A percentile compares a stretch with the other conserved stretches of the same genome.
phyloP scores from a whole-genome alignment of 2,329 filamentous ascomycete genomes.

The Talaromyces sp. region DNA sequence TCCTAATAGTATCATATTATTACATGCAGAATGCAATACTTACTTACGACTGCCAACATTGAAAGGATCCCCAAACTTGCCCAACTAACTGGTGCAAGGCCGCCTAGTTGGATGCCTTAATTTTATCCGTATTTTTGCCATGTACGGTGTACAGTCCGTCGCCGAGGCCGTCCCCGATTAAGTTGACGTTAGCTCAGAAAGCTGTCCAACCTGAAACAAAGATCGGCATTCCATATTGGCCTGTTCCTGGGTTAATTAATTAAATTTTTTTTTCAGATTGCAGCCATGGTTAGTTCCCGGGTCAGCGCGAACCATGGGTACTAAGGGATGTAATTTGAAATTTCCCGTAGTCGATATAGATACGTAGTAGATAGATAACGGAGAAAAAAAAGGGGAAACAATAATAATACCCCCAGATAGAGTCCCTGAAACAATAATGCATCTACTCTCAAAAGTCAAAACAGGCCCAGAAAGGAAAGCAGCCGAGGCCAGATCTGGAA shows the following conservation, averaged over 20 bases:
- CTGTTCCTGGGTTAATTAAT: background rate
- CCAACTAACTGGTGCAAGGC: background rate
- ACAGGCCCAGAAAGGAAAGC: background rate
- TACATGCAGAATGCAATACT: background rate
- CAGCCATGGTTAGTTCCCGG: background rate
- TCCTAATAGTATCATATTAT: too few species aligned
- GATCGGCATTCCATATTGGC: background rate
- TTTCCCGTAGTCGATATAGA: background rate
- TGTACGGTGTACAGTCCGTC: background rate
- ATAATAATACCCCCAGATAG: too few species aligned
- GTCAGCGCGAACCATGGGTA: background rate
- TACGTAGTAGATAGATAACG: background rate
- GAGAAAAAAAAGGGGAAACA: background rate
- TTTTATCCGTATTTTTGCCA: background rate
- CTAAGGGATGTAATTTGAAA: background rate
- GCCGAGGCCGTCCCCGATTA: background rate
- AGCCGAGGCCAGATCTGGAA: background rate
- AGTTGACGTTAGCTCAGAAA: background rate
- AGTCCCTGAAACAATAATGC: too few species aligned
- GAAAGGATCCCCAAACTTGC: background rate
- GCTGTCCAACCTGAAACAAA: background rate
- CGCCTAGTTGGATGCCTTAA: background rate
- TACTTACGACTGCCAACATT: too few species aligned
- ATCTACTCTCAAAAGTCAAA: background rate
- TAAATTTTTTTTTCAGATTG: background rate